Percentiles rank a stretch among this genome's conserved stretches.
phyloP scores from a whole-genome alignment of 129 eudicot genomes.

The Artemisia annua region DNA sequence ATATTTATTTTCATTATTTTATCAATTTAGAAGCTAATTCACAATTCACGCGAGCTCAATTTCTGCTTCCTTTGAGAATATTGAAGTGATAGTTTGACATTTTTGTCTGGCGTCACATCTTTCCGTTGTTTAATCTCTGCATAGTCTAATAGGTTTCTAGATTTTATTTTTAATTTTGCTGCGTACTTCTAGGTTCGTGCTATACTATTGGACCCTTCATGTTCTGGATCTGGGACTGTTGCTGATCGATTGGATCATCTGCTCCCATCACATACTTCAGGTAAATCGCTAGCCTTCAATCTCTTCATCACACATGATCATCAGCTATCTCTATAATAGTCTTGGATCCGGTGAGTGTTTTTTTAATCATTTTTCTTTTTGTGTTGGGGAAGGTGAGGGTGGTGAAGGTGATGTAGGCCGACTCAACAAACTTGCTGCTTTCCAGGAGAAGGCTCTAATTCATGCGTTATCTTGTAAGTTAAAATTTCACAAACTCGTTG shows the following conservation, averaged over 20 bases:
- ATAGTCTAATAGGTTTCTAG: constrained; percentile 5
- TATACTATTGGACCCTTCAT: constrained; percentile 90
- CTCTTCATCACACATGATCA: not conserved
- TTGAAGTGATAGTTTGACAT: too few relatives aligned
- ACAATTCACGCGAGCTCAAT: not conserved
- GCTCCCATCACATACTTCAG: constrained; percentile 78
- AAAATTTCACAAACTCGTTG: not conserved
- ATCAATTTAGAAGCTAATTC: not conserved
- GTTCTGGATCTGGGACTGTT: constrained; percentile 97
- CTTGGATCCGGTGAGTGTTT: not conserved
- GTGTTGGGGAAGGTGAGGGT: constrained; percentile 40
- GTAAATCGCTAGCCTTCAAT: constrained; percentile 26
- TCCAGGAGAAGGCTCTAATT: constrained; percentile 76
- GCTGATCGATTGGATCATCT: constrained; percentile 87
- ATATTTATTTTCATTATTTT: not conserved
- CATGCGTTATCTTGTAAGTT: constrained; percentile 92
- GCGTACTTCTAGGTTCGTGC: constrained; percentile 62
- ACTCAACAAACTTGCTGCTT: constrained; percentile 74
- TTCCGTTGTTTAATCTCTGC: not conserved
- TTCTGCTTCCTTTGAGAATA: constrained; percentile 9
- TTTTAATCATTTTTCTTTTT: not conserved
- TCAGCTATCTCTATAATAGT: not conserved
- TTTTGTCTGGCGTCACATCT: not conserved
- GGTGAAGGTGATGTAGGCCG: constrained; percentile 46
- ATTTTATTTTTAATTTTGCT: constrained; percentile 1